A percentile compares a stretch with the other conserved stretches of the same genome.
phyloP scores from a whole-genome alignment of 192 early-diverging fungal species.

The Dimargaris cristalligena region DNA sequence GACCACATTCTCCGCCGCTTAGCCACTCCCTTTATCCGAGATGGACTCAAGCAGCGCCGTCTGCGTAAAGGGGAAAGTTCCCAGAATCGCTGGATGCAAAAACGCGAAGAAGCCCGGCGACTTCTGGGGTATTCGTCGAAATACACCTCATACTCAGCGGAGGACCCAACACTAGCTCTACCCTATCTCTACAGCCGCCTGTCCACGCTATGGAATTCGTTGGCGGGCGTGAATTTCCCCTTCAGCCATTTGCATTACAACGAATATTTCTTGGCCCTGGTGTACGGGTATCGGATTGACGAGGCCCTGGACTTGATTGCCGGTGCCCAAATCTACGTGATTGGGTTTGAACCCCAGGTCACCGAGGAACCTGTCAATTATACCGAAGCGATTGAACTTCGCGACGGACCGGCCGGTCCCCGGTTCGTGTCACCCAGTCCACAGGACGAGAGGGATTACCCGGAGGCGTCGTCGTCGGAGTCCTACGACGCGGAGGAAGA shows the following conservation, averaged over 20 bases:
- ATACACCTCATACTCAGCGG: too few relatives aligned
- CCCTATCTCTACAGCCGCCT: neutral
- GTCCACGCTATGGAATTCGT: neutral
- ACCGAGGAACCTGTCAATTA: neutral
- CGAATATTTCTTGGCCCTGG: conserved; percentile 8
- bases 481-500: too few relatives aligned
- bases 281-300: conserved; percentile 8
- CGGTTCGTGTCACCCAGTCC: too few relatives aligned
- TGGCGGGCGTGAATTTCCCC: neutral
- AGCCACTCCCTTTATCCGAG: too few relatives aligned
- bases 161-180: conserved; percentile 5
- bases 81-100: neutral
- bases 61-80: too few relatives aligned
- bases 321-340: neutral
- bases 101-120: too few relatives aligned
- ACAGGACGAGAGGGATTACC: too few relatives aligned
- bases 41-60: too few relatives aligned
- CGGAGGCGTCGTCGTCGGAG: too few relatives aligned
- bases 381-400: neutral
- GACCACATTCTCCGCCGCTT: neutral
- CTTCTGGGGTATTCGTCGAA: too few relatives aligned
- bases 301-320: neutral
- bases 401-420: neutral
- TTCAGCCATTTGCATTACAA: conserved; percentile 10
- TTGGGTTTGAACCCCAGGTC: conserved; percentile 2